Conservation (phyloP, 345 rosid genomes). For the Noccaea caerulescens region DNA sequence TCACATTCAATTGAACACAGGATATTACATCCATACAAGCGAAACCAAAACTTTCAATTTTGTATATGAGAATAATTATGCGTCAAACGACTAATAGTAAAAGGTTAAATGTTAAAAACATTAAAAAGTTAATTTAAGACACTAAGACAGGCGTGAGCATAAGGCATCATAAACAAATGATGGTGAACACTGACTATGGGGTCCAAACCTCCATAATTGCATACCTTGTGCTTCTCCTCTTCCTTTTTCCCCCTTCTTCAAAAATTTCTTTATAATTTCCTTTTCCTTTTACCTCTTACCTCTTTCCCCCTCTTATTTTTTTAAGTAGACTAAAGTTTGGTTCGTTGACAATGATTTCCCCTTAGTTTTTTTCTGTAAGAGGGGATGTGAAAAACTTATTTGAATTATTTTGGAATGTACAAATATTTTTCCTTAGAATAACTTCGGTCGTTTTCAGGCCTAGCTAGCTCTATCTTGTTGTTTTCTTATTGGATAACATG, state of each 20-base stretch:
- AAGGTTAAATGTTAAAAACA: constrained; percentile 23
- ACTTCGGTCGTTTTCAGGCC: constrained; percentile 7
- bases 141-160: constrained; percentile 52
- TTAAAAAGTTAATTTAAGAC: background rate
- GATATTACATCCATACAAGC: background rate
- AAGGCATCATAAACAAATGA: constrained; percentile 66
- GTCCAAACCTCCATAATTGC: constrained; percentile 46
- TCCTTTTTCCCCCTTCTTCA: constrained; percentile 16
- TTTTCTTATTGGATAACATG: background rate
- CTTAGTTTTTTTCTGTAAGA: background rate
- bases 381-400: background rate
- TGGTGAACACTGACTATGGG: constrained; percentile 52
- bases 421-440: background rate
- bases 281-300: background rate
- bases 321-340: background rate
- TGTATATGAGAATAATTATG: constrained; percentile 1
- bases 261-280: constrained; percentile 2
- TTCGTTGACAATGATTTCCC: background rate
- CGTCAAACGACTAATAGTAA: constrained; percentile 12
- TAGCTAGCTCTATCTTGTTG: background rate
- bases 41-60: background rate
- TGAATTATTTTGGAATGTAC: constrained; percentile 1
- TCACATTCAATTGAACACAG: background rate
- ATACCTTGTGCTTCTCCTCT: constrained; percentile 36
- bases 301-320: background rate